Base-by-base conservation (phyloP, 148 eudicot genomes). In the Mesembryanthemum crystallinum region DNA sequence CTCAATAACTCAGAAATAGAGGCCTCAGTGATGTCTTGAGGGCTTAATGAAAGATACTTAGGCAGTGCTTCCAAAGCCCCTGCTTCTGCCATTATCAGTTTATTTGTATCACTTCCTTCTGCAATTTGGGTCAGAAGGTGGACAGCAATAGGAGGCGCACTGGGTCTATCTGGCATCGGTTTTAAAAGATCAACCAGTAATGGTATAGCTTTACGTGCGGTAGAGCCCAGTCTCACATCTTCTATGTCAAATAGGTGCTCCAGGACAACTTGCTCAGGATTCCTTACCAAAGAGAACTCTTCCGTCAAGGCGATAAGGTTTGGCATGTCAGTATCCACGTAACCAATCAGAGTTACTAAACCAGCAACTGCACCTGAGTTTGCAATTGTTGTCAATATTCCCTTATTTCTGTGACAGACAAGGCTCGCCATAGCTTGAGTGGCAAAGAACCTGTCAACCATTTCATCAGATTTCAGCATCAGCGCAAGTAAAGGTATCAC, bases 351-450 rank as follows among this genome's bases (percentile, higher is more conserved):
- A 69, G 80, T 67, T 73, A 83, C 78, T 72, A 92, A 70, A 62
- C 91, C 91, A 72, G 88, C 67, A 69, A 86, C 83, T 72, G 90
- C 93, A 66, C 91, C 95, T 1, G 97, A 85, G 61, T 92, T 88
- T 76, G 95, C 95, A 76, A 92, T 69, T 59, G 97, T 81, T 52
- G 89, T 80, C 79, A 83, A 83, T 63, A 86, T 82, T 77, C 85
- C 92, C 67, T 82, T 87, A 54, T 70, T 82, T 67, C 90, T 86
- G 72, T 81, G 88, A 76, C 83, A 78, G 43, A 79, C 89, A 80
- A 92, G 88, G 85, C 91, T 87, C 75, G 95, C 89, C 84, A 90
- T 85, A 69, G 95, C 97, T 72, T 92, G 97, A 76, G 95, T 88
- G 69, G 97, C 89, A 71, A 92, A 90, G 69, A 69, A 90, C 73